Evolutionary conservation across 305 asterid species (phyloP), one percentile per base, ranked within the genome.

Genomic region (Rubia occidens): DNA sequence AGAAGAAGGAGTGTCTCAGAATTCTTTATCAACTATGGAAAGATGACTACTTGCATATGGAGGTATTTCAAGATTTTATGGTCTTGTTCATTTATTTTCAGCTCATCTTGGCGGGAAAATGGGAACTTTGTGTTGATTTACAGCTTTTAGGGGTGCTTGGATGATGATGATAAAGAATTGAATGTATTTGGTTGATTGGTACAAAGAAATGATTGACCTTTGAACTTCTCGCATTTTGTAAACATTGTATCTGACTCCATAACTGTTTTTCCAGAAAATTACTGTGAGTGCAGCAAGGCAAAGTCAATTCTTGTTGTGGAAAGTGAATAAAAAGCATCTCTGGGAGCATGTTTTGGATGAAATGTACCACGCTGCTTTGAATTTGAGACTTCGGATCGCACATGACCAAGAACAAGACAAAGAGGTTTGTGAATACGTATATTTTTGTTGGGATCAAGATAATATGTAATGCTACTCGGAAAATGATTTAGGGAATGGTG

Each of bases 341-440:
- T 69, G 75, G 74, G 65, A 29, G 39, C 83, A 68, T 40, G 83
- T 93, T 77, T 84, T 90, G 26, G 95, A 93, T 69, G 96, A 93
- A 74, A 85, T 90, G 93, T 87, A 85, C 83, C 97, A 90, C 63
- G 90, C 95, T 75, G 88, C 89, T 44, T 78, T 93, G 67, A 93
- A 93, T 78, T 73, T 93, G 89, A 84, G 88, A 79, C 82, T 90
- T 58, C 82, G 97, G 82, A 78, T 83, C 66, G 66, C 82, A 56
- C 82, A 85, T 18, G 92, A 88, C 81, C 82, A 70, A 67, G 97
- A 90, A 11, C 85, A 78, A 73, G 86, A 73, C 59, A 88, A 87
- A 75, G 95, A 93, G 95, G 96, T 88, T 70, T 18, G 64, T 61
- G 58, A 54, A 11, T n/a, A 10, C 47, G 61, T 24, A 20, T 42